Percentiles rank a stretch among this genome's conserved stretches.
Conservation (phyloP, 1,284 basidiomycete genomes). For the Leccinum pachyderme region DNA sequence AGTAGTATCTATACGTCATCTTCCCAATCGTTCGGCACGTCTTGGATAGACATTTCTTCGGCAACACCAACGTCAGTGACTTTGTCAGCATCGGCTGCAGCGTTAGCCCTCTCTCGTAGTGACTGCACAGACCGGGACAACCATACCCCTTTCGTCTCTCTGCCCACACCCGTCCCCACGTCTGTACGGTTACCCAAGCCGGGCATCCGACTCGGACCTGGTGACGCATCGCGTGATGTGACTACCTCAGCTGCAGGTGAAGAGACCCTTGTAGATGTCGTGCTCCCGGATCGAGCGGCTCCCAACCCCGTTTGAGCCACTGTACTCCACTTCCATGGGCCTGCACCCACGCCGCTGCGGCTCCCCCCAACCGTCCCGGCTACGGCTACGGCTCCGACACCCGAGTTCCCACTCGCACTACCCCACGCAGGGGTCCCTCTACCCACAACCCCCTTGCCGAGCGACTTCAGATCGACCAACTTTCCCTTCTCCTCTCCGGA, state of each 20-base stretch:
- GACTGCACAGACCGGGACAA: conserved; percentile 23
- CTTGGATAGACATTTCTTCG: conserved; percentile 8
- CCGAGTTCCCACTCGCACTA: background rate
- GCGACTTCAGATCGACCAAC: conserved; percentile 50
- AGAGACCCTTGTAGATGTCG: conserved; percentile 21
- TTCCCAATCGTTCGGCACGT: conserved; percentile 54
- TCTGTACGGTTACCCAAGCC: background rate
- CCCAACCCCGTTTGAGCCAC: conserved; percentile 21
- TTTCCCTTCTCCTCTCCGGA: conserved; percentile 51
- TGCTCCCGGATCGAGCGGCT: conserved; percentile 13
- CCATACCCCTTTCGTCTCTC: conserved; percentile 15
- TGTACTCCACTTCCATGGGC: conserved; percentile 16
- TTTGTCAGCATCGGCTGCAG: background rate
- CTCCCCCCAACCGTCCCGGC: background rate
- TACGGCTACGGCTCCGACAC: background rate
- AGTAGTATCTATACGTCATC: conserved; percentile 38
- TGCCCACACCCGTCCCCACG: background rate
- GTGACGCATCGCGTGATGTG: conserved; percentile 10
- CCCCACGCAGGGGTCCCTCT: conserved; percentile 5
- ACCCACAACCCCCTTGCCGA: conserved; percentile 1
- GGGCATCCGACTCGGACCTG: conserved; percentile 2
- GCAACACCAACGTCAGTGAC: background rate
- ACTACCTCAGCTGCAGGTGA: conserved; percentile 16
- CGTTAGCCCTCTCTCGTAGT: conserved; percentile 12
- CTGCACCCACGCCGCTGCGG: background rate